Evolutionary conservation across 345 rosid genomes (phyloP).

Genomic region (Citropsis articulata): DNA sequence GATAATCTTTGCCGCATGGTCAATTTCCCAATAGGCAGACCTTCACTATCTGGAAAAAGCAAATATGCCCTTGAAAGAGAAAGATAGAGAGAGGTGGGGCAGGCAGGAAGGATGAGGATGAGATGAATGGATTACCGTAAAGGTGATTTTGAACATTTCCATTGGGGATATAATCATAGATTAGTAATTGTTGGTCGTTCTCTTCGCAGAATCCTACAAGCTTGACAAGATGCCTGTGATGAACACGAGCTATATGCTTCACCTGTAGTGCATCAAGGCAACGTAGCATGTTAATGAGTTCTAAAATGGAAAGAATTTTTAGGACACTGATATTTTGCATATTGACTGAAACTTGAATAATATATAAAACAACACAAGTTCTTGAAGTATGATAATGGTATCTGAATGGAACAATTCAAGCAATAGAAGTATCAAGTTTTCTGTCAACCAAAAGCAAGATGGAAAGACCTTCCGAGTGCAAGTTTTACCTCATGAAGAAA

Average conservation of each 20-base stretch:
- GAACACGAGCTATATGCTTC: constrained; percentile 26
- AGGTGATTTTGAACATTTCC: constrained; percentile 41
- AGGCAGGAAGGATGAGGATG: background rate
- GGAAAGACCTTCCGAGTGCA: background rate
- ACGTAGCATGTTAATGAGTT: background rate
- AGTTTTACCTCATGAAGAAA: constrained; percentile 31
- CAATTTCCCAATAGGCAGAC: constrained; percentile 38
- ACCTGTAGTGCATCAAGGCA: constrained; percentile 32
- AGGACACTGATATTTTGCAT: background rate
- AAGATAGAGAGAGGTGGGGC: too few relatives aligned
- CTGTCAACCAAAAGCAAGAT: background rate
- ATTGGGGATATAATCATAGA: constrained; percentile 35
- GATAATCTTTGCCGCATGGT: constrained; percentile 37
- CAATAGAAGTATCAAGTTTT: background rate
- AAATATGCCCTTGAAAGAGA: background rate
- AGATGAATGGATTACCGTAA: constrained; percentile 29
- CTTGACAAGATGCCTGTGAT: constrained; percentile 39
- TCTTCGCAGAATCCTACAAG: constrained; percentile 40
- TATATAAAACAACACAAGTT: background rate
- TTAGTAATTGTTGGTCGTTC: constrained; percentile 33
- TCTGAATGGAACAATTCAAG: background rate
- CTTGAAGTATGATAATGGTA: background rate
- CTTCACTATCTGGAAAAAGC: constrained; percentile 33
- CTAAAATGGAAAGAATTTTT: background rate
- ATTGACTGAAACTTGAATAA: background rate